A percentile compares a stretch with the other conserved stretches of the same genome.
Evolutionary conservation across 2,329 filamentous ascomycete species (phyloP).

Genomic region (Xylaria sp.): DNA sequence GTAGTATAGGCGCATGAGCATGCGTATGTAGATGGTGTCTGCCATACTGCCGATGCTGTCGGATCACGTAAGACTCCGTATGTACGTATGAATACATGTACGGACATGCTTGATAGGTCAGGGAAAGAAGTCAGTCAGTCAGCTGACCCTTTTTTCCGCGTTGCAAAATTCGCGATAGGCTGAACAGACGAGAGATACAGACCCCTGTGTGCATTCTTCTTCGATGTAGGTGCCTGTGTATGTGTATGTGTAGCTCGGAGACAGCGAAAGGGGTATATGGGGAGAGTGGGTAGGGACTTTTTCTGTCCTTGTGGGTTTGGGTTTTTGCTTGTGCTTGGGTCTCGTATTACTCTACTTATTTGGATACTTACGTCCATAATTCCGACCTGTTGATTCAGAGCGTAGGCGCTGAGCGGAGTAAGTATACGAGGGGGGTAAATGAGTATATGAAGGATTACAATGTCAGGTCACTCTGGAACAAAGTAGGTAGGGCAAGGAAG

Average conservation of each 20-base stretch:
- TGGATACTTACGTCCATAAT: neutral
- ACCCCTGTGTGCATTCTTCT: neutral
- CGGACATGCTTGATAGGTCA: slow-evolving; percentile 16
- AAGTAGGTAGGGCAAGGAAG: slow-evolving; percentile 22
- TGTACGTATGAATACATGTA: neutral
- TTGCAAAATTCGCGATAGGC: slow-evolving; percentile 17
- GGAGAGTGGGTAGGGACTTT: neutral
- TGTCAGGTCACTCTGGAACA: slow-evolving; percentile 37
- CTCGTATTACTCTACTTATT: neutral
- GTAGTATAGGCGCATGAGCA: too few species aligned
- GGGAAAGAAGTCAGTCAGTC: slow-evolving; percentile 24
- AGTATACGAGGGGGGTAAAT: neutral
- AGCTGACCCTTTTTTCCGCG: slow-evolving; percentile 22
- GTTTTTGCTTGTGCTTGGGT: neutral
- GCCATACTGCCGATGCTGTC: neutral
- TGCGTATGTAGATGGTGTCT: neutral
- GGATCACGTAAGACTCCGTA: slow-evolving; percentile 21
- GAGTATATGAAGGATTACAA: neutral
- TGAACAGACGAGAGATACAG: slow-evolving; percentile 9
- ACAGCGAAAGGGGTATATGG: slow-evolving; percentile 9
- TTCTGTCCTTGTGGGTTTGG: neutral
- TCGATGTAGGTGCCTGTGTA: neutral
- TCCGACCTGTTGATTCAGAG: neutral
- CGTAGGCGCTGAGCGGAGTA: neutral
- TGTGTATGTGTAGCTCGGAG: slow-evolving; percentile 15